Evolutionary conservation across 2,329 filamentous ascomycete species (phyloP).

Genomic region (Hypoxylon sp.): DNA sequence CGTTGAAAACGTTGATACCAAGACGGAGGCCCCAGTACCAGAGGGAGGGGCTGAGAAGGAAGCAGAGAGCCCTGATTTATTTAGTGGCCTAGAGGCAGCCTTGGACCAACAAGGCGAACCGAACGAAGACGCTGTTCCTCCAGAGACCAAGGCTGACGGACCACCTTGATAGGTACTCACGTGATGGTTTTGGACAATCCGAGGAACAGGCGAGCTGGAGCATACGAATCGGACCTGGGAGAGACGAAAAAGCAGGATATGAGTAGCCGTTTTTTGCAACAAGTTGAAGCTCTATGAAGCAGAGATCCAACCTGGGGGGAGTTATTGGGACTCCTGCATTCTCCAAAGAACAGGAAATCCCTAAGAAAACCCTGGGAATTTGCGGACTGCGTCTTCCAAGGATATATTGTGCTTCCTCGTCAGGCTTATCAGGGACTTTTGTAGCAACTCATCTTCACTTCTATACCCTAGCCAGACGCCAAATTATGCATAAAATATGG

Average conservation of each 20-base stretch:
- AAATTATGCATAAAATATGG: too few species aligned
- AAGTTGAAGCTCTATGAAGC: background rate
- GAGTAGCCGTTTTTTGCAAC: background rate
- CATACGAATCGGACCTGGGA: background rate
- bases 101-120: conserved; percentile 51
- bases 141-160: conserved; percentile 20
- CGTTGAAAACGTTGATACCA: conserved; percentile 18
- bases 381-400: too few species aligned
- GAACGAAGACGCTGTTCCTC: conserved; percentile 21
- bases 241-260: background rate
- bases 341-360: background rate
- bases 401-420: too few species aligned
- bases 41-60: conserved; percentile 43
- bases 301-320: background rate
- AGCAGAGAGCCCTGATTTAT: conserved; percentile 52
- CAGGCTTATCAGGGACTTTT: too few species aligned
- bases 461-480: too few species aligned
- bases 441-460: too few species aligned
- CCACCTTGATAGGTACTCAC: background rate
- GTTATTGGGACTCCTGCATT: background rate
- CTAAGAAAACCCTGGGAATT: background rate
- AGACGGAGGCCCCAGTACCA: conserved; percentile 25
- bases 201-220: background rate
- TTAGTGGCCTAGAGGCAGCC: conserved; percentile 56
- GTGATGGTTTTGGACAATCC: background rate